Percentiles rank a stretch among this genome's conserved stretches.
phyloP scores from a whole-genome alignment of 164 flowering plant species.

The Echeveria elegans region DNA sequence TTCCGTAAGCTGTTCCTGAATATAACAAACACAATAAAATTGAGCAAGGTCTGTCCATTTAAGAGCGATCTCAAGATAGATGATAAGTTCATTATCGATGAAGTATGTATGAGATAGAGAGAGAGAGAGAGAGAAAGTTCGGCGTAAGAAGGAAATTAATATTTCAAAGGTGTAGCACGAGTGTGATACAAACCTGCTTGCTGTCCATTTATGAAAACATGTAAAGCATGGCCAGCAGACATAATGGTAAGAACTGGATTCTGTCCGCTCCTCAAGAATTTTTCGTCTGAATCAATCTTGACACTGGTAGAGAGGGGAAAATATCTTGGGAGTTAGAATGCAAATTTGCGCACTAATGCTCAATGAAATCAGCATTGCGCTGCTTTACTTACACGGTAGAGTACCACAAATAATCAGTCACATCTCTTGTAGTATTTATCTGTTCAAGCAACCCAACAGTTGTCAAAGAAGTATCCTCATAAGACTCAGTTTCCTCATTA shows the following conservation, averaged over 20 bases:
- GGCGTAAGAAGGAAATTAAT: too few relatives aligned
- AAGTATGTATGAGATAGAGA: too few relatives aligned
- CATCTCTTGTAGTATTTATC: conserved; percentile 56
- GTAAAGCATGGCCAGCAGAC: conserved; percentile 73
- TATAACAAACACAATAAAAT: not conserved
- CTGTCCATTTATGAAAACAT: conserved; percentile 64
- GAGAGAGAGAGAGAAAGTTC: too few relatives aligned
- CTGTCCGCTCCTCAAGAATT: conserved; percentile 44
- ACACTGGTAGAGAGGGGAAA: conserved; percentile 30
- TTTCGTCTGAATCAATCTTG: conserved; percentile 37
- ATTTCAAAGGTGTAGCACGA: not conserved
- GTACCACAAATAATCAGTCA: conserved; percentile 57
- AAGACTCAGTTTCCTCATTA: conserved; percentile 43
- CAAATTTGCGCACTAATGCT: not conserved
- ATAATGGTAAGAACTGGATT: conserved; percentile 43
- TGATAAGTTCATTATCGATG: too few relatives aligned
- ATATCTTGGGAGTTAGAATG: not conserved
- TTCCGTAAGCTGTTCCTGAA: conserved; percentile 80
- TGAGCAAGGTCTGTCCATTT: not conserved
- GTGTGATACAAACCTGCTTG: conserved; percentile 31
- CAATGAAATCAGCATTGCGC: not conserved
- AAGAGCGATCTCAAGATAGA: not conserved
- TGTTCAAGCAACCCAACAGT: conserved; percentile 54
- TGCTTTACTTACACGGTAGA: conserved; percentile 42
- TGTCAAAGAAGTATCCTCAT: conserved; percentile 37